Conservation (phyloP, 176 grass and related monocot genomes). For the Panicum miliaceum region DNA sequence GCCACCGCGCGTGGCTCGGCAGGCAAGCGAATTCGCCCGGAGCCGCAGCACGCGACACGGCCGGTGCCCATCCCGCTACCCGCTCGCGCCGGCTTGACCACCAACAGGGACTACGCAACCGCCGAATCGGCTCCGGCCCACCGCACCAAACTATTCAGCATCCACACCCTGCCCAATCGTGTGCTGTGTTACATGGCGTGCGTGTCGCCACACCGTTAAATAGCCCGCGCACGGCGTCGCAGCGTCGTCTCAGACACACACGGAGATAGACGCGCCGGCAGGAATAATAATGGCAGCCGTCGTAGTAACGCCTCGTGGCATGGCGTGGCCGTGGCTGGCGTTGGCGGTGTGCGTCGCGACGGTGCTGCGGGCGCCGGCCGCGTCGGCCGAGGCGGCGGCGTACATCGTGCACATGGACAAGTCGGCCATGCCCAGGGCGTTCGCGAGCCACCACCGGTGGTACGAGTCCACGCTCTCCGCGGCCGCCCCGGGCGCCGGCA, state of each 20-base stretch:
- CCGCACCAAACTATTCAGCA: background rate
- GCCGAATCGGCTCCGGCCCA: slow-evolving; percentile 22
- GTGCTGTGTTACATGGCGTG: background rate
- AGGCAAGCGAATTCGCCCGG: background rate
- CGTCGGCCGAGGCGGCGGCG: slow-evolving; percentile 25
- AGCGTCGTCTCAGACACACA: background rate
- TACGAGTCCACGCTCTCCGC: slow-evolving; percentile 60
- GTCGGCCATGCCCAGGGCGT: slow-evolving; percentile 68
- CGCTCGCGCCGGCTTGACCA: slow-evolving; percentile 19
- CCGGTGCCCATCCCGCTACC: slow-evolving; percentile 28
- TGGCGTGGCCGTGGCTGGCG: background rate
- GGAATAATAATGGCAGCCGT: background rate
- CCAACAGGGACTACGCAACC: slow-evolving; percentile 40
- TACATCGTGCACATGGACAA: slow-evolving; percentile 95
- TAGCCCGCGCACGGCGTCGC: background rate
- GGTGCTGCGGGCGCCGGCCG: background rate
- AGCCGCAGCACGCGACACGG: background rate
- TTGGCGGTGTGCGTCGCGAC: background rate
- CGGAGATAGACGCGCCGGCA: background rate
- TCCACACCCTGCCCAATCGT: background rate
- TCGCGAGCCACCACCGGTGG: slow-evolving; percentile 59
- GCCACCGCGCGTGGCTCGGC: background rate
- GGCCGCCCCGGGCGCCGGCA: background rate
- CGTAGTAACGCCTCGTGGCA: background rate
- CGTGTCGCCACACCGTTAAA: background rate